phyloP scores from a whole-genome alignment of 208 protist genomes.

The Trypanosoma grayi region DNA sequence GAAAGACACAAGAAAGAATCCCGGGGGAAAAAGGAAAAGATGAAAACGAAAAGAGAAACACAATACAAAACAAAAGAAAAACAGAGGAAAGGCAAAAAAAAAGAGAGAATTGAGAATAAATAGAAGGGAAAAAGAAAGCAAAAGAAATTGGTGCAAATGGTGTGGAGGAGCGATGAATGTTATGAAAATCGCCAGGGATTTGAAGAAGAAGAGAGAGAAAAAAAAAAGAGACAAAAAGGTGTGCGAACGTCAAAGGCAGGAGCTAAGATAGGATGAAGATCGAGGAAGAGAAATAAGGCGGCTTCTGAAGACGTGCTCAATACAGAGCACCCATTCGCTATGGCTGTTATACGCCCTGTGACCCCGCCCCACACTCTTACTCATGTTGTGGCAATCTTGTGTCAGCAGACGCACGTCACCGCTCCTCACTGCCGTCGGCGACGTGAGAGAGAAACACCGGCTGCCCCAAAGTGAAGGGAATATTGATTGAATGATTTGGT shows the following conservation, averaged over 20 bases:
- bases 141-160: neutral
- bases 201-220: conserved; percentile 1
- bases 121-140: neutral
- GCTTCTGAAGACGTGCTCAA: too few species aligned
- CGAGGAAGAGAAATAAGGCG: neutral
- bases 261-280: neutral
- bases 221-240: neutral
- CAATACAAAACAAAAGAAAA: conserved; percentile 2
- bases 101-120: conserved; percentile 4
- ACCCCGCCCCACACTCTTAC: too few species aligned
- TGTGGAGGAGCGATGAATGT: too few species aligned
- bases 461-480: neutral
- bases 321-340: too few species aligned
- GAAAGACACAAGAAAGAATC: neutral
- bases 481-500: neutral
- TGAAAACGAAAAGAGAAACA: neutral
- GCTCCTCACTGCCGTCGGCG: too few species aligned
- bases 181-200: too few species aligned
- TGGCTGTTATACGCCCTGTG: too few species aligned
- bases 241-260: too few species aligned
- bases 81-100: conserved; percentile 10
- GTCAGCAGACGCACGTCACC: too few species aligned
- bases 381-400: too few species aligned
- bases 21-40: neutral
- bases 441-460: too few species aligned